Conservation (phyloP, 345 rosid genomes). For the Lumnitzera littorea region DNA sequence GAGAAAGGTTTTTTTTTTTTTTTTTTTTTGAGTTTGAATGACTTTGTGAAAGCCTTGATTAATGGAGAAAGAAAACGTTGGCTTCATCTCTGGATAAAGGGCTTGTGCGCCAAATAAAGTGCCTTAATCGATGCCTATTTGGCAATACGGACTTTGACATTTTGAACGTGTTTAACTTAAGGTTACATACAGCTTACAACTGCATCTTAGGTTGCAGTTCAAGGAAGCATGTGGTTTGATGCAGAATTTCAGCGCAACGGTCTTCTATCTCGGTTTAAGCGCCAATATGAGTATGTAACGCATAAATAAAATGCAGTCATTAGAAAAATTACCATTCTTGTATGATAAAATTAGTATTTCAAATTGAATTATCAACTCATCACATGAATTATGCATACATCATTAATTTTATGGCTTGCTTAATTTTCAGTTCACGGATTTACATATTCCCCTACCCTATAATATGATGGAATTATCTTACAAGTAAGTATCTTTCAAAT, state of each 20-base stretch:
- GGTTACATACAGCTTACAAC: background rate
- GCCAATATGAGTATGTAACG: background rate
- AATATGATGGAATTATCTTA: too few species aligned
- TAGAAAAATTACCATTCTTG: background rate
- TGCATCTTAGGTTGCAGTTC: conserved; percentile 20
- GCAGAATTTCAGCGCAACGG: background rate
- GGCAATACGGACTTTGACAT: background rate
- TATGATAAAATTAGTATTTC: too few species aligned
- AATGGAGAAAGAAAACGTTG: background rate
- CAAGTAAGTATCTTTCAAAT: too few species aligned
- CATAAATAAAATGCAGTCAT: background rate
- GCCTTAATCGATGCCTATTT: background rate
- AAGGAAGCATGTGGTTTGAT: conserved; percentile 20
- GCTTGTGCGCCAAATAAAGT: too few species aligned
- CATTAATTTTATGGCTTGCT: too few species aligned
- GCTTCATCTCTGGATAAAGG: background rate
- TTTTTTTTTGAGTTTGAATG: background rate
- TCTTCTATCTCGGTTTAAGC: background rate
- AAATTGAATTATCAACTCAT: too few species aligned
- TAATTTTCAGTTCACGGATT: too few species aligned
- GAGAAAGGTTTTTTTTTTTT: background rate
- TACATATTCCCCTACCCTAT: too few species aligned
- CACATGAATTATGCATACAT: too few species aligned
- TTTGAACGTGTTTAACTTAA: background rate
- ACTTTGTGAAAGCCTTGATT: conserved; percentile 1